Conservation (phyloP, 1,139 yeast species). For the Suhomyces bribrorum region DNA sequence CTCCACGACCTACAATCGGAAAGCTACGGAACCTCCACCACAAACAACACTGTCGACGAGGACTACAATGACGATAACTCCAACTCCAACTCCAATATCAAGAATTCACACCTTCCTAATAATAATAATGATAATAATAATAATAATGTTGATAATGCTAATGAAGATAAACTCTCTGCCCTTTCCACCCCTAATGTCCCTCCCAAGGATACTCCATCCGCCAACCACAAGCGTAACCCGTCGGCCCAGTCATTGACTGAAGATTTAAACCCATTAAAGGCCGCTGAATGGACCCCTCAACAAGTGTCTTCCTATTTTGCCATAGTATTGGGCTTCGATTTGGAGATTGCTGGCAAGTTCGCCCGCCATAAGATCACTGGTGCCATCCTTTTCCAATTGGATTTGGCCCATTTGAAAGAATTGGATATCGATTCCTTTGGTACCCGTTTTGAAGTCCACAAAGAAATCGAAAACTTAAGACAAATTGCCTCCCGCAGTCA, state of each 20-base stretch:
- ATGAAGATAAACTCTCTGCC: no score
- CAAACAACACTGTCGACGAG: conserved; percentile 4
- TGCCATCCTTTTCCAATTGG: conserved; percentile 77
- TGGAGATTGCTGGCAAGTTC: conserved; percentile 73
- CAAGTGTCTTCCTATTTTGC: conserved; percentile 82
- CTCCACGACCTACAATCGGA: conserved; percentile 63
- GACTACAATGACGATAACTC: conserved; percentile 7
- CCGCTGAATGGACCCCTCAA: conserved; percentile 76
- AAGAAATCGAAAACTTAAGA: conserved; percentile 77
- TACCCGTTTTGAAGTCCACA: conserved; percentile 86
- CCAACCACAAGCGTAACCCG: conserved; percentile 14
- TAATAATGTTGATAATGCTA: background rate
- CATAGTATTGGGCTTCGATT: conserved; percentile 66
- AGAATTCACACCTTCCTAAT: no score
- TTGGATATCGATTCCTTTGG: conserved; percentile 92
- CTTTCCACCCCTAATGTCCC: no score
- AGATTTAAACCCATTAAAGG: conserved; percentile 51
- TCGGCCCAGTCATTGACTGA: conserved; percentile 26
- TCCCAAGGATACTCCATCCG: background rate
- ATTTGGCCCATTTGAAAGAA: conserved; percentile 83
- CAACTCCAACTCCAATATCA: no score
- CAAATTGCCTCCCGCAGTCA: conserved; percentile 23
- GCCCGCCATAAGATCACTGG: conserved; percentile 89
- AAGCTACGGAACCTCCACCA: conserved; percentile 15
- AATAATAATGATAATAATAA: conserved; percentile 2